Percentiles rank a stretch among this genome's conserved stretches.
Conservation (phyloP, 2,329 filamentous ascomycete genomes). For the Coniochaeta ligniaria region DNA sequence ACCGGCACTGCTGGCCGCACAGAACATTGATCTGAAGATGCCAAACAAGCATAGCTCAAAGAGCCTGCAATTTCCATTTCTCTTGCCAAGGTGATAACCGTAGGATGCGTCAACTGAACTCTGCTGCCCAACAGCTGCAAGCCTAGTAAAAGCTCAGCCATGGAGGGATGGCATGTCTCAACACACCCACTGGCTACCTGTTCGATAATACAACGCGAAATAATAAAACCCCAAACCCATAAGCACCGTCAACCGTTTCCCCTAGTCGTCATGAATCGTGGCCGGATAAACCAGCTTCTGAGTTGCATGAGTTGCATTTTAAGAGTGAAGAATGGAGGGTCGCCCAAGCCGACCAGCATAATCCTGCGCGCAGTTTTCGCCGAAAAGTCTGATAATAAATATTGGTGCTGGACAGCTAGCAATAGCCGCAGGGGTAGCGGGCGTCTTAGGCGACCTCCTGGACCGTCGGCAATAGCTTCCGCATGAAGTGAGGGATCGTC, state of each 20-base stretch:
- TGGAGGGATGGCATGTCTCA: not conserved
- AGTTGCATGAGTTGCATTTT: slow-evolving; percentile 1
- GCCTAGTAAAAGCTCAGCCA: not conserved
- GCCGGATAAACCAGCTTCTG: not conserved
- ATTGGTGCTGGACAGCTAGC: not conserved
- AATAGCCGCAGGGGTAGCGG: not conserved
- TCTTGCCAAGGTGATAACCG: not conserved
- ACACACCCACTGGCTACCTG: not conserved
- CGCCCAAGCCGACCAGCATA: not conserved
- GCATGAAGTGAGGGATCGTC: slow-evolving; percentile 26
- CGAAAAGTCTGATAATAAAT: not conserved
- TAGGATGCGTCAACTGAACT: not conserved
- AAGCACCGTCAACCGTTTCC: slow-evolving; percentile 2
- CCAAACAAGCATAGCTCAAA: not conserved
- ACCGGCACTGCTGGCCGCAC: not conserved
- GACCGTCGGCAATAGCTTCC: slow-evolving; percentile 27
- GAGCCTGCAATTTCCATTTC: not conserved
- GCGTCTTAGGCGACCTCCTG: slow-evolving; percentile 21
- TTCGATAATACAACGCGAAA: not conserved
- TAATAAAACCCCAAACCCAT: not conserved
- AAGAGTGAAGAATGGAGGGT: not conserved
- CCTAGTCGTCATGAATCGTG: slow-evolving; percentile 2
- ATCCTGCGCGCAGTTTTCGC: not conserved
- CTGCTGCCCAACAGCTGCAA: not conserved
- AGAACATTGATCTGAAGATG: not conserved